phyloP scores from a whole-genome alignment of 768 basidiomycete species.

The Agaricus subrufescens region DNA sequence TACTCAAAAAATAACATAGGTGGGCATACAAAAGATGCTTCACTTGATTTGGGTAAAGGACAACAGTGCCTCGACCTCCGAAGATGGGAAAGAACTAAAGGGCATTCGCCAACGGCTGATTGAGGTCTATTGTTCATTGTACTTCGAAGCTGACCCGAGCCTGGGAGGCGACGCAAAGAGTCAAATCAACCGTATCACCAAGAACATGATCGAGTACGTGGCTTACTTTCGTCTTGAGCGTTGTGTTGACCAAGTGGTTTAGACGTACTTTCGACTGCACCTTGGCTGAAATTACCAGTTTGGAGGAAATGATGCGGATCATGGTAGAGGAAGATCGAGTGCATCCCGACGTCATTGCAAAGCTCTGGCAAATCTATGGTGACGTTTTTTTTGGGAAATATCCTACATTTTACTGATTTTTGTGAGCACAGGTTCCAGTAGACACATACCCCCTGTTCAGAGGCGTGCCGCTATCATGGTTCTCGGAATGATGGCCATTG shows the following conservation, averaged over 20 bases:
- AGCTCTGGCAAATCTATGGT: conserved; percentile 98
- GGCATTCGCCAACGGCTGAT: conserved; percentile 83
- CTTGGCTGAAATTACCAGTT: conserved; percentile 88
- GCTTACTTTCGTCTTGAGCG: not conserved
- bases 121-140: conserved; percentile 83
- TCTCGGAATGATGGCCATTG: conserved; percentile 93
- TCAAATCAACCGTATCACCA: conserved; percentile 88
- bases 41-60: conserved; percentile 98
- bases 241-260: not conserved
- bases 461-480: conserved; percentile 94
- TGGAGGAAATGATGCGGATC: conserved; percentile 95
- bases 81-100: conserved; percentile 69
- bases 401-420: not conserved
- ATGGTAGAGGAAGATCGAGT: conserved; percentile 91
- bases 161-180: conserved; percentile 73
- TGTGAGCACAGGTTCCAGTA: conserved; percentile 55
- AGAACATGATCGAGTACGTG: conserved; percentile 93
- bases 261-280: conserved; percentile 92
- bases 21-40: conserved; percentile 92
- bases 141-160: conserved; percentile 69
- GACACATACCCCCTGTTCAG: conserved; percentile 74
- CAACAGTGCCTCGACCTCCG: conserved; percentile 67
- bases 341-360: conserved; percentile 78
- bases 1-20: conserved; percentile 34
- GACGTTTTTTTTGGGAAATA: conserved; percentile 19